Evolutionary conservation across 2,329 filamentous ascomycete genomes (phyloP).

Genomic region (Aspergillus jensenii): DNA sequence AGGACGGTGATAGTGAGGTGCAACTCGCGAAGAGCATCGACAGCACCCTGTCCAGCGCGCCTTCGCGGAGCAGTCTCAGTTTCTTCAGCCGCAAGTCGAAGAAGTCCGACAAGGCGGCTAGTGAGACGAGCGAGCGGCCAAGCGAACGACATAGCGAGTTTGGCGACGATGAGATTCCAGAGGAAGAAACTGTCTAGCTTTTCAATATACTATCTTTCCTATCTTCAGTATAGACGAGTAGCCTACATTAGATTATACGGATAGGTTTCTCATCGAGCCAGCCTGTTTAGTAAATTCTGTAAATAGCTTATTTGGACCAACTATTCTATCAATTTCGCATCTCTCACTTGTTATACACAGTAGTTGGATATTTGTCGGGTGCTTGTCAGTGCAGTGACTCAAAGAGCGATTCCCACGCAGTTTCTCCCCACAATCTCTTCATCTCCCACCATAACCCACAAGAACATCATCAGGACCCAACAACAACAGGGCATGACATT

Average conservation of each 20-base stretch:
- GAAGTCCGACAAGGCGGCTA: slow-evolving; percentile 41
- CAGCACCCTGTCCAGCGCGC: slow-evolving; percentile 40
- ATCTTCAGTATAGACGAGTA: neutral
- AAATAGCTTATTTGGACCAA: neutral
- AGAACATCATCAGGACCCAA: neutral
- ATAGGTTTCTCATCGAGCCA: neutral
- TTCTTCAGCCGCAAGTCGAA: slow-evolving; percentile 51
- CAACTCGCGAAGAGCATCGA: slow-evolving; percentile 46
- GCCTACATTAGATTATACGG: neutral
- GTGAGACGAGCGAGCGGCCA: slow-evolving; percentile 45
- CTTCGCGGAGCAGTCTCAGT: slow-evolving; percentile 46
- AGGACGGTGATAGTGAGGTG: slow-evolving; percentile 40
- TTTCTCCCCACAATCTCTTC: slow-evolving; percentile 6
- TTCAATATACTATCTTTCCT: neutral
- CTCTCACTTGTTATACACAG: neutral
- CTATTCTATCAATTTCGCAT: neutral
- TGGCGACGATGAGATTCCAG: slow-evolving; percentile 43
- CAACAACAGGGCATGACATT: neutral
- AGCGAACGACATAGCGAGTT: slow-evolving; percentile 46
- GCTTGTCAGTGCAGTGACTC: too few species aligned
- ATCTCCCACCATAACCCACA: neutral
- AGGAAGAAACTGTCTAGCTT: slow-evolving; percentile 23
- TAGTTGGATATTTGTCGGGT: too few species aligned
- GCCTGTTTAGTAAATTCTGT: neutral
- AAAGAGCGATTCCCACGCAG: neutral